These are phyloP conservation scores for Acidiella bohemica DNA, from an alignment of 495 filamentous ascomycete species.

Conservation along the genomic window DNA sequence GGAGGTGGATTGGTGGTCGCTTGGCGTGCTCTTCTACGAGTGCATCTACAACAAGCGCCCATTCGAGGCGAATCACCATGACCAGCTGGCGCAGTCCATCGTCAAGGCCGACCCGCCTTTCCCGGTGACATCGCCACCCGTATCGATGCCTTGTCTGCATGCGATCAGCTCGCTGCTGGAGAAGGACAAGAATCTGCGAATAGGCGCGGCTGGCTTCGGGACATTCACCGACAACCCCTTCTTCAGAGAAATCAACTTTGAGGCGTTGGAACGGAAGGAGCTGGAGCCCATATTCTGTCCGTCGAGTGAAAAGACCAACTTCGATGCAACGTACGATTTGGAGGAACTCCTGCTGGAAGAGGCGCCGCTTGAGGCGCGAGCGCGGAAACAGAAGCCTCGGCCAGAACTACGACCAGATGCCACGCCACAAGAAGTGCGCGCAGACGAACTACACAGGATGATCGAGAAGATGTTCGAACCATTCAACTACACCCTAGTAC, in stretches of 20 bases:
- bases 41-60: conserved; percentile 99
- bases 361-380: conserved; percentile 83
- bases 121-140: conserved; percentile 77
- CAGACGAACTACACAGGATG: conserved; percentile 85
- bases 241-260: conserved; percentile 78
- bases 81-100: conserved; percentile 66
- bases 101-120: conserved; percentile 71
- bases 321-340: conserved; percentile 94
- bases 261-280: conserved; percentile 71
- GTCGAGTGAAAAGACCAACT: conserved; percentile 95
- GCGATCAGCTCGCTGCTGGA: conserved; percentile 73
- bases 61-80: conserved; percentile 77
- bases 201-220: conserved; percentile 65
- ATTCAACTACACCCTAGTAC: conserved; percentile 71
- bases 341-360: conserved; percentile 92
- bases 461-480: conserved; percentile 91
- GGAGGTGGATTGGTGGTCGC: conserved; percentile 96
- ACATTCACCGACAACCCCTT: conserved; percentile 79
- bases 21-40: conserved; percentile 94
- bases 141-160: conserved; percentile 72
- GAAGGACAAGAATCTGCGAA: conserved; percentile 60
- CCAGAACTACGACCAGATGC: conserved; percentile 86
- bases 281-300: conserved; percentile 84
- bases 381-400: conserved; percentile 82
- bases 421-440: conserved; percentile 84